These are phyloP conservation scores for Calonectria henricotiae DNA, from an alignment of 2,329 filamentous ascomycete species.

Conservation along the genomic window DNA sequence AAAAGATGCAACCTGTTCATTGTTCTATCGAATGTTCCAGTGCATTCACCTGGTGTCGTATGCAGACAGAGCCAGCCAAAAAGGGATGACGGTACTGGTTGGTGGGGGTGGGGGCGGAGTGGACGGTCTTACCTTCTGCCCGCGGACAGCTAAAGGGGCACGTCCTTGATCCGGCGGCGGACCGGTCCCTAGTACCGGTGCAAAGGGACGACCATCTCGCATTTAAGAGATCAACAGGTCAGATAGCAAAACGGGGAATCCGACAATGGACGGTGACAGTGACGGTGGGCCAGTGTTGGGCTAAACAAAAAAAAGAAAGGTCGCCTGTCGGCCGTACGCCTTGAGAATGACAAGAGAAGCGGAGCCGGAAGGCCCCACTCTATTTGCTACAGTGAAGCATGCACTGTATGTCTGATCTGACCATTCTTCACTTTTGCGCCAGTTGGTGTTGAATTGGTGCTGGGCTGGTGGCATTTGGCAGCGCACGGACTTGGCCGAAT, in stretches of 20 bases:
- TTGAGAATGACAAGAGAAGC: conserved; percentile 53
- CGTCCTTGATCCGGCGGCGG: conserved; percentile 32
- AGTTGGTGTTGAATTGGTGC: background rate
- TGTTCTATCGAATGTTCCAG: conserved; percentile 48
- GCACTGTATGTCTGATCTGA: conserved; percentile 43
- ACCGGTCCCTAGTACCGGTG: conserved; percentile 30
- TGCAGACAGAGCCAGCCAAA: background rate
- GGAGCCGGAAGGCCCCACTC: conserved; percentile 45
- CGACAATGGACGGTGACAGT: conserved; percentile 4
- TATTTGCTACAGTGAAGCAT: conserved; percentile 20
- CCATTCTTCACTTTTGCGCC: conserved; percentile 29
- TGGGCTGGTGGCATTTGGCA: background rate
- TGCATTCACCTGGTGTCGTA: conserved; percentile 34
- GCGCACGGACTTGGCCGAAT: conserved; percentile 20
- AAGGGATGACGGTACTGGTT: background rate
- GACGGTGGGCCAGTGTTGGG: conserved; percentile 50
- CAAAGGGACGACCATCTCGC: conserved; percentile 13
- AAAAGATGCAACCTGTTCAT: conserved; percentile 9
- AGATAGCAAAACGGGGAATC: background rate
- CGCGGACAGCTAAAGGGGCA: background rate
- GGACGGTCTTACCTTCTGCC: no score
- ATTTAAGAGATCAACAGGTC: background rate
- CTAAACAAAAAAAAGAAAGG: background rate
- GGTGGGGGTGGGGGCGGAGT: conserved; percentile 4
- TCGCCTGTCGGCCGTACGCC: conserved; percentile 44